Evolutionary conservation across 139 green algal genomes (phyloP), one percentile per base, ranked within the genome.

Genomic region (Nannochloris sp.): DNA sequence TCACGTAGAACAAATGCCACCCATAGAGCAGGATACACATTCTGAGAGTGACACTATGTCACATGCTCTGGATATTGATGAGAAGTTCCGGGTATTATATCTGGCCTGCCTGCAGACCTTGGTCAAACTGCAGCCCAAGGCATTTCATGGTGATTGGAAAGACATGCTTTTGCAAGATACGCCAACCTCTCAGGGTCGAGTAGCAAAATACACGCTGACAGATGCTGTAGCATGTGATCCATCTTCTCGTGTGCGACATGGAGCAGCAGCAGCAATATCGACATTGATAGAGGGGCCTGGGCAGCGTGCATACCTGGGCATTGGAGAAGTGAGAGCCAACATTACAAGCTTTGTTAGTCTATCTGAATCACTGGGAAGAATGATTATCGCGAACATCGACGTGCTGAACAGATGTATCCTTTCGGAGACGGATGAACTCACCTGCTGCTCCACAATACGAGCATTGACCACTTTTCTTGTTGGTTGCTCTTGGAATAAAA

Each of bases 161-260:
- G 50, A 43, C 13, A 59, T 91, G 62, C 76, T 91, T 61, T 81
- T 83, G 25, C 59, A 45, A 62, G 56, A 49, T 25, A 10, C 12
- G 17, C 17, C 17, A 25, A 49, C 33, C 33, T 40, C 33, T 2
- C 33, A 2, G 1, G 0, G 33, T 40, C 33, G 33, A 6, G 6
- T 57, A 2, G 33, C 9, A 13, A 40, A 0, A 8, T 40, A 40
- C 11, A 44, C 79, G 66, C 31, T 80, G 81, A 28, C 31, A 74
- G 26, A 88, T 74, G 55, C 82, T 57, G 63, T 91, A 62, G 64
- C 85, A 66, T 65, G 80, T 20, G 84, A 90, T 61, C 77, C 82
- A 1, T 33, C 70, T 12, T 40, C 56, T 31, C 66, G 79, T 53
- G 75, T 86, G 20, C 75, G 82, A 26, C 70, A 71, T 36, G 61